Evolutionary conservation across 1,139 yeast species (phyloP).

Genomic region (Zygosaccharomyces sapae): DNA sequence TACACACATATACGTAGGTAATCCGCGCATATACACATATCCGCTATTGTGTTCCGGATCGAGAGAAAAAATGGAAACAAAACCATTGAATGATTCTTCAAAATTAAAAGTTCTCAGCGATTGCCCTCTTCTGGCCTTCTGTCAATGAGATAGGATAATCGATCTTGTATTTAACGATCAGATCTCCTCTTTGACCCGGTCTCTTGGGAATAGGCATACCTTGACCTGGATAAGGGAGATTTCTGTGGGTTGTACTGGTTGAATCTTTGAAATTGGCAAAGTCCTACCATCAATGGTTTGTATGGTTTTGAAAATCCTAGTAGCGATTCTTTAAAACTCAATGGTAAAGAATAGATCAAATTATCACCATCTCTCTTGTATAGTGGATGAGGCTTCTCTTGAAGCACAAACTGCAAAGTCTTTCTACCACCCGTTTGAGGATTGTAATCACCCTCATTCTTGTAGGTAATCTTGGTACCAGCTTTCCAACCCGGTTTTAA

Average conservation of each 20-base stretch:
- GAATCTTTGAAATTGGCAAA: constrained; percentile 66
- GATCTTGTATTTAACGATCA: constrained; percentile 71
- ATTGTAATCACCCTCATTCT: constrained; percentile 88
- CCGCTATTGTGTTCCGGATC: constrained; percentile 1
- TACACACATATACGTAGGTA: constrained; percentile 3
- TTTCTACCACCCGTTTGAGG: constrained; percentile 74
- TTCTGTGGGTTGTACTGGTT: constrained; percentile 81
- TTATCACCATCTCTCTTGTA: constrained; percentile 88
- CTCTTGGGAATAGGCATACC: constrained; percentile 93
- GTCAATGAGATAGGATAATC: constrained; percentile 79
- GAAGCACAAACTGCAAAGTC: constrained; percentile 81
- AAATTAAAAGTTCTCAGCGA: constrained; percentile 45
- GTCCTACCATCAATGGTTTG: constrained; percentile 86
- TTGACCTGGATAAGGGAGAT: constrained; percentile 77
- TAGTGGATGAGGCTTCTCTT: constrained; percentile 78
- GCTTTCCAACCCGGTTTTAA: constrained; percentile 97
- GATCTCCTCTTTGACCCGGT: constrained; percentile 79
- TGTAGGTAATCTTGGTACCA: constrained; percentile 88
- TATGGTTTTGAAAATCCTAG: constrained; percentile 76
- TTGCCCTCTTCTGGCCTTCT: constrained; percentile 67
- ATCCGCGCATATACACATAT: constrained; percentile 4
- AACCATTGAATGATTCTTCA: neutral
- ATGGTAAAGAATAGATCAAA: constrained; percentile 63
- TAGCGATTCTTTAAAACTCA: constrained; percentile 81
- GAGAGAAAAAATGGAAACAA: too few relatives aligned